These are phyloP conservation scores for Medakamo hakoo DNA, from an alignment of 139 green algal genomes.

Conservation along the genomic window DNA sequence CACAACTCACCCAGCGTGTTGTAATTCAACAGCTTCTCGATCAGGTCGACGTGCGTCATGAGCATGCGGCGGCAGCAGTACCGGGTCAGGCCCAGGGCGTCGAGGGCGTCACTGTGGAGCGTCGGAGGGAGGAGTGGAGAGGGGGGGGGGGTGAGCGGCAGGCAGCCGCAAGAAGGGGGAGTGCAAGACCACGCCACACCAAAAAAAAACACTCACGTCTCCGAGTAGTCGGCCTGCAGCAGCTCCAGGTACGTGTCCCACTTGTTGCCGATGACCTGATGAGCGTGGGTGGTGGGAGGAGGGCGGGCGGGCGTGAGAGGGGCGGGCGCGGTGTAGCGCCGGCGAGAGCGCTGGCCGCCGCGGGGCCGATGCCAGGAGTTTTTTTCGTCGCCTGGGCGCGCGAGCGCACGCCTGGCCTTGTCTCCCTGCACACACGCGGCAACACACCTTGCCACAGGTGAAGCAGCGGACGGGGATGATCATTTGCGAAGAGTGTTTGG, in stretches of 20 bases:
- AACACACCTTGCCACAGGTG: slow-evolving; percentile 91
- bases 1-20: slow-evolving; percentile 92
- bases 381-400: too few relatives aligned
- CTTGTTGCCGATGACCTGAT: slow-evolving; percentile 98
- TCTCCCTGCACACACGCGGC: too few relatives aligned
- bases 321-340: not conserved
- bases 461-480: slow-evolving; percentile 98
- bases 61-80: slow-evolving; percentile 99
- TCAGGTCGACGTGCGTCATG: slow-evolving; percentile 90
- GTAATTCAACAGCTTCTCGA: slow-evolving; percentile 98
- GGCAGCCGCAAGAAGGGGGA: too few relatives aligned
- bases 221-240: slow-evolving; percentile 63
- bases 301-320: too few relatives aligned
- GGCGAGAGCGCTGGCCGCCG: not conserved
- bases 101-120: slow-evolving; percentile 86
- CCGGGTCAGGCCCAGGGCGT: slow-evolving; percentile 76
- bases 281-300: too few relatives aligned
- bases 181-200: too few relatives aligned
- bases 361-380: too few relatives aligned
- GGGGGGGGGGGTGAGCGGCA: not conserved
- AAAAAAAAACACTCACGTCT: slow-evolving; percentile 37
- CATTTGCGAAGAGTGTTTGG: slow-evolving; percentile 44
- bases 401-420: too few relatives aligned
- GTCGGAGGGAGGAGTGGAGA: not conserved
- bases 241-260: slow-evolving; percentile 98